Conservation (phyloP, 148 eudicot species). For the Dysphania ambrosioides region DNA sequence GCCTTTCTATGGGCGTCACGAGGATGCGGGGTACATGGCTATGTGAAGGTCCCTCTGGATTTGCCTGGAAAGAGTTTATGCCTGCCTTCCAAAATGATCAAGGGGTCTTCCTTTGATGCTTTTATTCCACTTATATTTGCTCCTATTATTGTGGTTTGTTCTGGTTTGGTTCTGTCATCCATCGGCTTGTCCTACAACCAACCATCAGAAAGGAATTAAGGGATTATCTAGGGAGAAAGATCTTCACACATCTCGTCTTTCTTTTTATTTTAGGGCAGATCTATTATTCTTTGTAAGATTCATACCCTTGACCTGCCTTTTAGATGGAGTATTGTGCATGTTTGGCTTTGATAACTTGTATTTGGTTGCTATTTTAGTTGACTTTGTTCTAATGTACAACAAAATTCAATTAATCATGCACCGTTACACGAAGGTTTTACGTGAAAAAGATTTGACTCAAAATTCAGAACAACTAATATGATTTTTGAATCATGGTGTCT, state of each 20-base stretch:
- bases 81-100: conserved; percentile 31
- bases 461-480: no score
- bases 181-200: conserved; percentile 16
- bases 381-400: neutral
- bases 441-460: no score
- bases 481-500: no score
- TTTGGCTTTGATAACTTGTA: neutral
- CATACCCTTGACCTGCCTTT: neutral
- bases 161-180: conserved; percentile 26
- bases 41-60: conserved; percentile 36
- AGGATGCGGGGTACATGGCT: conserved; percentile 17
- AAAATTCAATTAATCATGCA: neutral
- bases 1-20: conserved; percentile 31
- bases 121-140: conserved; percentile 34
- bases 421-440: no score
- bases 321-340: neutral
- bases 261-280: neutral
- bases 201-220: neutral
- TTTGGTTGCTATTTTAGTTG: neutral
- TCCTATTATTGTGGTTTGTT: conserved; percentile 31
- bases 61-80: conserved; percentile 38
- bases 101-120: conserved; percentile 30
- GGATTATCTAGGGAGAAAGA: neutral
- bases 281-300: no score
- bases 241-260: neutral